Percentiles rank a stretch among this genome's conserved stretches.
These are phyloP conservation scores for Rhododendron williamsianum DNA, from an alignment of 148 eudicot species.

Conservation along the genomic window DNA sequence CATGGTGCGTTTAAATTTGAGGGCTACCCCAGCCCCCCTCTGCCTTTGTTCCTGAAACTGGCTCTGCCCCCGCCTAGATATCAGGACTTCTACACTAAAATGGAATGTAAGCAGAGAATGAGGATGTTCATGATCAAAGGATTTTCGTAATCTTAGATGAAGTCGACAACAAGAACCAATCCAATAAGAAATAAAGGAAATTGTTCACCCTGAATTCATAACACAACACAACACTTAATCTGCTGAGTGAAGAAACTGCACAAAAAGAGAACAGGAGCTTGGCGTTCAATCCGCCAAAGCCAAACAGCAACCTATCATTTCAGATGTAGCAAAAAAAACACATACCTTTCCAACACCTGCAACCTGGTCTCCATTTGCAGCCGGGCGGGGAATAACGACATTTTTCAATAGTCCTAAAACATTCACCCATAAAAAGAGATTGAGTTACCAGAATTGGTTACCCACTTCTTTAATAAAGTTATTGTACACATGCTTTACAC, in stretches of 20 bases:
- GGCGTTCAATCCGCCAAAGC: background rate
- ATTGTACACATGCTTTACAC: background rate
- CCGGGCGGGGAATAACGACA: constrained; percentile 77
- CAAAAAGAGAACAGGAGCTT: background rate
- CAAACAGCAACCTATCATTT: background rate
- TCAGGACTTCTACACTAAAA: background rate
- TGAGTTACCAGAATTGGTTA: background rate
- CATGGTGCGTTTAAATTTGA: no score
- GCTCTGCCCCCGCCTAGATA: no score
- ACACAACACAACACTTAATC: background rate
- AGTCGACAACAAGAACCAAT: background rate
- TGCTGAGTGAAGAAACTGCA: background rate
- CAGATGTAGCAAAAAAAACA: background rate
- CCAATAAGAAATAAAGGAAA: background rate
- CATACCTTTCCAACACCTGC: constrained; percentile 90
- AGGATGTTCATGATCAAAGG: background rate
- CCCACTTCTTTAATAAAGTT: background rate
- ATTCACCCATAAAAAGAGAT: background rate
- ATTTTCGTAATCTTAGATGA: background rate
- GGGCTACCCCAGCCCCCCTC: no score
- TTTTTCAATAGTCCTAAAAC: constrained; percentile 56
- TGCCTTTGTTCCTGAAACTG: no score
- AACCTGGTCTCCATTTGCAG: constrained; percentile 39
- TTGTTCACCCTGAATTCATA: background rate
- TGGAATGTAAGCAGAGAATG: background rate